These are phyloP conservation scores for Epichloe gansuensis DNA, from an alignment of 2,329 filamentous ascomycete species.

Conservation along the genomic window DNA sequence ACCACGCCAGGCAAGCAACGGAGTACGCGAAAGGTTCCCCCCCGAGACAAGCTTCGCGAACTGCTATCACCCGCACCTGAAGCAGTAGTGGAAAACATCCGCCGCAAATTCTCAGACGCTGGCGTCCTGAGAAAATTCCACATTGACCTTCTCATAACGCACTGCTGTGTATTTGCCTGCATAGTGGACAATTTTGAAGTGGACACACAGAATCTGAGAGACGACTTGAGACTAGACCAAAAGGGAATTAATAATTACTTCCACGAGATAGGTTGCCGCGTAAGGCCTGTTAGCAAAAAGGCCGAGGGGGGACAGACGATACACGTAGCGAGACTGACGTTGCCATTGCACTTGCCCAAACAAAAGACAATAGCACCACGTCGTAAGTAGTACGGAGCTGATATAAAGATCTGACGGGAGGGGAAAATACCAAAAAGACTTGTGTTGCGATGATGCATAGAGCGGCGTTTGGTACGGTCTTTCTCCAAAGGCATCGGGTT, in stretches of 20 bases:
- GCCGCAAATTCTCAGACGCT: constrained; percentile 53
- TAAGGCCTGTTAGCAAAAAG: constrained; percentile 47
- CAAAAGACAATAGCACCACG: constrained; percentile 25
- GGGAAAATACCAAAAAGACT: background rate
- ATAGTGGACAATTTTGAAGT: constrained; percentile 63
- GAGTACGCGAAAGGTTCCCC: constrained; percentile 39
- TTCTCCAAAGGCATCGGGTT: background rate
- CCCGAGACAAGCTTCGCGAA: constrained; percentile 47
- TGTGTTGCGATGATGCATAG: constrained; percentile 4
- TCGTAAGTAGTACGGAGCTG: constrained; percentile 6
- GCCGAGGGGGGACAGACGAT: constrained; percentile 42
- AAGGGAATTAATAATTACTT: constrained; percentile 61
- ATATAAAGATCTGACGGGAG: background rate
- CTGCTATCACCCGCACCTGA: constrained; percentile 45
- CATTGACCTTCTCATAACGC: constrained; percentile 57
- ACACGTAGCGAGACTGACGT: constrained; percentile 53
- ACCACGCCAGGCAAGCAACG: constrained; percentile 33
- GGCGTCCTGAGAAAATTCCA: constrained; percentile 59
- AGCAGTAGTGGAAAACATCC: constrained; percentile 51
- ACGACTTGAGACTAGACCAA: constrained; percentile 60
- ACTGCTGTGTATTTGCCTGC: constrained; percentile 58
- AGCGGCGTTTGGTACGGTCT: constrained; percentile 5
- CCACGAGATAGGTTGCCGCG: constrained; percentile 58
- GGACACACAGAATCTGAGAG: constrained; percentile 54
- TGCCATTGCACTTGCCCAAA: constrained; percentile 78